Conservation (phyloP, 1,284 basidiomycete species). For the Cryptococcus sp. region DNA sequence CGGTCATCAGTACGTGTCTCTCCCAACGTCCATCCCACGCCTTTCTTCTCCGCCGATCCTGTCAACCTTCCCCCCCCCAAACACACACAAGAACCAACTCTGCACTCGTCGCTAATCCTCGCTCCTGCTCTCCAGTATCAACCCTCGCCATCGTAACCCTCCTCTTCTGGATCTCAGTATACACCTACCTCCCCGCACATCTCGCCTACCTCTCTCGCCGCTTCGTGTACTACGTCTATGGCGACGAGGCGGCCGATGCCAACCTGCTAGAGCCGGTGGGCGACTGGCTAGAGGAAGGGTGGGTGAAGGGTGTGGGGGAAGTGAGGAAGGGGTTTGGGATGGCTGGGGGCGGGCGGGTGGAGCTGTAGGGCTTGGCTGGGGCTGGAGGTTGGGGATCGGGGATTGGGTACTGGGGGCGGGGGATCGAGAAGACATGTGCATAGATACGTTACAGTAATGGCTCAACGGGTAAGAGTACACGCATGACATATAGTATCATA, state of each 20-base stretch:
- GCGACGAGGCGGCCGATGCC: slow-evolving; percentile 39
- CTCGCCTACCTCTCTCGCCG: slow-evolving; percentile 44
- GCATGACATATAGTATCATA: too few species aligned
- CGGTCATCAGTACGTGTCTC: slow-evolving; percentile 41
- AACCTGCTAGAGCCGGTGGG: slow-evolving; percentile 1
- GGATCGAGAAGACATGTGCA: not conserved
- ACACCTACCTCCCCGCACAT: slow-evolving; percentile 48
- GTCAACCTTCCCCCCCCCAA: not conserved
- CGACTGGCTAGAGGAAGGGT: slow-evolving; percentile 9
- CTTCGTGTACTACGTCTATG: slow-evolving; percentile 50
- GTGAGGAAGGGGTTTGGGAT: slow-evolving; percentile 6
- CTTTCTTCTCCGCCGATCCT: not conserved
- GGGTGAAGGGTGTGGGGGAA: not conserved
- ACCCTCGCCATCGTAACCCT: slow-evolving; percentile 36
- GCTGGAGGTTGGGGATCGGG: not conserved
- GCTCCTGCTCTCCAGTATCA: slow-evolving; percentile 20
- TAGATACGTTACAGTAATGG: too few species aligned
- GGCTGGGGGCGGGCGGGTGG: slow-evolving; percentile 1
- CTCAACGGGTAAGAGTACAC: too few species aligned
- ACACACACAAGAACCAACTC: not conserved
- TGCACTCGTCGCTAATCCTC: not conserved
- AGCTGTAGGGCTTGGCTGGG: not conserved
- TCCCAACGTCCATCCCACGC: not conserved
- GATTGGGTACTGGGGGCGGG: not conserved
- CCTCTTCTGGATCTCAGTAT: slow-evolving; percentile 48